Evolutionary conservation across 371 early-diverging fungal genomes (phyloP), one percentile per base, ranked within the genome.

Genomic region (Mucor lusitanicus): DNA sequence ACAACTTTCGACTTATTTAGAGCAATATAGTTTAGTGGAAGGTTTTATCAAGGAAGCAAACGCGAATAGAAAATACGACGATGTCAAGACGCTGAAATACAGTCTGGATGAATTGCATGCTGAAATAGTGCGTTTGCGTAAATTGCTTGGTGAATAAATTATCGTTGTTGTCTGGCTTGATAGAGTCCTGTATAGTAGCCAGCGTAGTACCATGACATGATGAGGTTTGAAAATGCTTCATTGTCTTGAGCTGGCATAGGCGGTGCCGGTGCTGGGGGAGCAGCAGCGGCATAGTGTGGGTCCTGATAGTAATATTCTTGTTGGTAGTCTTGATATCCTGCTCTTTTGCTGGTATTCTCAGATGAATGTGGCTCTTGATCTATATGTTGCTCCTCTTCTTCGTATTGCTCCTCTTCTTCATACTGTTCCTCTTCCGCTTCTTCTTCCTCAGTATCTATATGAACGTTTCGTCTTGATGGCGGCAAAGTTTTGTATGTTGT

Each of bases 201-300:
- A 7, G 90, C 85, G 65, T 85, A 90, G 73, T 91, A 92, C 92
- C 92, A 92, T 6, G 93, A 81, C 89, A 88, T 90, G 66, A 88
- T 85, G 67, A 90, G 70, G 68, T 88, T 87, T 25, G 85, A 70
- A 27, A 71, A 60, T 9, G 53, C 68, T 23, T 68, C 69, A 13
- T 68, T 54, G 8, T 72, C 33, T 23, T 56, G 42, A 17, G 28
- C 5, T n/a, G 28, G 32, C 59, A 56, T 57, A 3, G 67, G 67
- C 21, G 63, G 64, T 12, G 33, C 23, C 61, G 56, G 23, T 50
- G 58, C 5, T 50, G 37, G 21, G 0, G 40, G 13, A 21, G 40
- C 39, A 39, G 23, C 35, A 15, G 55, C 37, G 9, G 46, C 12
- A 27, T n/a, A 21, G 11, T 32, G 44, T 33, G 42, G 33, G 21